Conservation (phyloP, 306 rosid genomes). For the Trifolium dubium region DNA sequence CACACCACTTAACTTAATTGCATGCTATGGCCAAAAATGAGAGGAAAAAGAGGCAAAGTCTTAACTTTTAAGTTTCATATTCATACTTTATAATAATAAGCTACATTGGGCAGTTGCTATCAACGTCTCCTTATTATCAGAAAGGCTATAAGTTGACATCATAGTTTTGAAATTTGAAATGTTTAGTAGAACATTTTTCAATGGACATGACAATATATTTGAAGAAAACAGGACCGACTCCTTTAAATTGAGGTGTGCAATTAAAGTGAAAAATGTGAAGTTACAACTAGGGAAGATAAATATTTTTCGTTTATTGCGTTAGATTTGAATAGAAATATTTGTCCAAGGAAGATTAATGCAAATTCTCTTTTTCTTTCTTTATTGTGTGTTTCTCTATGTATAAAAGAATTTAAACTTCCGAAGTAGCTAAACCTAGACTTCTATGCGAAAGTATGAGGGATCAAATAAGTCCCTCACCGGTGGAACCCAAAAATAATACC, state of each 20-base stretch:
- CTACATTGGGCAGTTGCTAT: background rate
- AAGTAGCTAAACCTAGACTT: background rate
- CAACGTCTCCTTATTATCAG: background rate
- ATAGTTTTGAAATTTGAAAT: conserved; percentile 1
- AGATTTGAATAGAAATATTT: conserved; percentile 29
- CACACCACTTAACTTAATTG: conserved; percentile 4
- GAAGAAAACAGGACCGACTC: conserved; percentile 1
- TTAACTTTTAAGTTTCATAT: background rate
- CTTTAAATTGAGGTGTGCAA: background rate
- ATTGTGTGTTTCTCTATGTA: conserved; percentile 5
- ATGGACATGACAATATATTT: background rate
- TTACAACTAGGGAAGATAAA: background rate
- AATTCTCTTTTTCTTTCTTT: conserved; percentile 22
- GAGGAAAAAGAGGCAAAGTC: background rate
- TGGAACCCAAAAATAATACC: too few species aligned
- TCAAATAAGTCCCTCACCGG: too few species aligned
- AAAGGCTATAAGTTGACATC: background rate
- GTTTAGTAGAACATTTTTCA: background rate
- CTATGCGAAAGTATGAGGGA: background rate
- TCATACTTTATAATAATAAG: background rate
- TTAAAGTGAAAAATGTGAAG: background rate
- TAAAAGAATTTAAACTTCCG: conserved; percentile 5
- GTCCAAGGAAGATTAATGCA: conserved; percentile 9
- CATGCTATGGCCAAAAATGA: conserved; percentile 19
- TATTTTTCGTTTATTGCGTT: background rate